Percentiles rank a stretch among this genome's conserved stretches.
These are phyloP conservation scores for Colletotrichum orchidophilum DNA, from an alignment of 2,329 filamentous ascomycete species.

Conservation along the genomic window DNA sequence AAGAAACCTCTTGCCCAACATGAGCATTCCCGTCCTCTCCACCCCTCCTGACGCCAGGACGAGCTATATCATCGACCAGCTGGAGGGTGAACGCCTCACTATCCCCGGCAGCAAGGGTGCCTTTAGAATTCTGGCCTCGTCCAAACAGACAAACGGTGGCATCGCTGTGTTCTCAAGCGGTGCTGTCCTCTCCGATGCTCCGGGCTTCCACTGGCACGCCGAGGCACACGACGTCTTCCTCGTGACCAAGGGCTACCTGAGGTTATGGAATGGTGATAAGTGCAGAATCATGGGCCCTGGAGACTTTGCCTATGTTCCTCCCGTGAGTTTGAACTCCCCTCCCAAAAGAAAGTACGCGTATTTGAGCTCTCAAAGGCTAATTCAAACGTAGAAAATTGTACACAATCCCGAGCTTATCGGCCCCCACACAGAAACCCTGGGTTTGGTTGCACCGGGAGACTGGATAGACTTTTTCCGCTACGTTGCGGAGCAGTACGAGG, in stretches of 20 bases:
- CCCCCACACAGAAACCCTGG: conserved; percentile 62
- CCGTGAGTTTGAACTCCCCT: conserved; percentile 47
- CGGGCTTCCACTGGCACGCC: conserved; percentile 66
- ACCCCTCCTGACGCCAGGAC: conserved; percentile 48
- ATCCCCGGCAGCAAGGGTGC: conserved; percentile 62
- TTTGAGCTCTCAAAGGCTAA: neutral
- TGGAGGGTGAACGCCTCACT: conserved; percentile 60
- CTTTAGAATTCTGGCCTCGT: conserved; percentile 60
- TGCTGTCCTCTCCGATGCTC: conserved; percentile 54
- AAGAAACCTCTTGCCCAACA: conserved; percentile 23
- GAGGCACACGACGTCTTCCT: conserved; percentile 68
- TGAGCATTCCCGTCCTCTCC: conserved; percentile 44
- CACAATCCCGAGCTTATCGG: conserved; percentile 66
- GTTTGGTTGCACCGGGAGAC: conserved; percentile 65
- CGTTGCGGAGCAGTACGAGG: conserved; percentile 61
- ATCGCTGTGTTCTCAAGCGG: conserved; percentile 62
- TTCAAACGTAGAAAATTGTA: conserved; percentile 50
- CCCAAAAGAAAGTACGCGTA: neutral
- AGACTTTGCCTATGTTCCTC: conserved; percentile 67
- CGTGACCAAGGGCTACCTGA: conserved; percentile 62
- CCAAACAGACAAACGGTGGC: conserved; percentile 59
- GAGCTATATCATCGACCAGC: conserved; percentile 56
- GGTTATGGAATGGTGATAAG: conserved; percentile 67
- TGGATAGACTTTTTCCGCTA: conserved; percentile 71
- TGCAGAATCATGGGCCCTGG: conserved; percentile 62